Evolutionary conservation across 1,139 yeast genomes (phyloP).

Genomic region (Candida smagusa): DNA sequence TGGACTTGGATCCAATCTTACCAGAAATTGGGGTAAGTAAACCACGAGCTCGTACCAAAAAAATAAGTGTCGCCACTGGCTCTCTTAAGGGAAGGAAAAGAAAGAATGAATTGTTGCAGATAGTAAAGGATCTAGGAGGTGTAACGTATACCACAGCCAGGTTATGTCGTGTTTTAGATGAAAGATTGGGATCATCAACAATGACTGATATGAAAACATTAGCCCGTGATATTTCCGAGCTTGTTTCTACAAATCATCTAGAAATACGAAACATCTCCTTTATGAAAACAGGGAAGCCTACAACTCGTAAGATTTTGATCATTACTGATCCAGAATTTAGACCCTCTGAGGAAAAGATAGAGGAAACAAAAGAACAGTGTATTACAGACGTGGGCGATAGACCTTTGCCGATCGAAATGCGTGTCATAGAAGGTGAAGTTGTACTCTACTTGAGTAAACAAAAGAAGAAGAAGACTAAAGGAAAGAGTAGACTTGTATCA

Average conservation of each 20-base stretch:
- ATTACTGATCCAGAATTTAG: constrained; percentile 24
- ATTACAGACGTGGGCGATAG: constrained; percentile 23
- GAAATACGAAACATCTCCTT: constrained; percentile 28
- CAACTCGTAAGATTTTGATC: constrained; percentile 34
- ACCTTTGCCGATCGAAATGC: constrained; percentile 13
- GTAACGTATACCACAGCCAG: constrained; percentile 33
- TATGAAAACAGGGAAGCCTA: constrained; percentile 26
- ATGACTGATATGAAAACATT: constrained; percentile 48
- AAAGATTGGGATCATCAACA: constrained; percentile 31
- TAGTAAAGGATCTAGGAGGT: constrained; percentile 42
- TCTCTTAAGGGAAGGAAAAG: constrained; percentile 23
- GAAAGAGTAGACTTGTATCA: constrained; percentile 21
- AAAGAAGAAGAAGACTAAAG: constrained; percentile 11
- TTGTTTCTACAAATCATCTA: constrained; percentile 18
- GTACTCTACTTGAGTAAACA: constrained; percentile 19
- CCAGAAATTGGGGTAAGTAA: constrained; percentile 8
- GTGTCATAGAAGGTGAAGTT: constrained; percentile 32
- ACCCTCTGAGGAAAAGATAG: constrained; percentile 30
- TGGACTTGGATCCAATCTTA: constrained; percentile 10
- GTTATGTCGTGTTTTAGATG: constrained; percentile 36
- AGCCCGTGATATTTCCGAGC: constrained; percentile 38
- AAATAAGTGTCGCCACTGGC: constrained; percentile 1
- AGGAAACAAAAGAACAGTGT: constrained; percentile 23
- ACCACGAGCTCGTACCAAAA: background rate
- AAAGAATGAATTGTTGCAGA: constrained; percentile 29